A percentile compares a stretch with the other conserved stretches of the same genome.
Conservation (phyloP, 2,329 filamentous ascomycete species). For the Emericellopsis cladophorae region DNA sequence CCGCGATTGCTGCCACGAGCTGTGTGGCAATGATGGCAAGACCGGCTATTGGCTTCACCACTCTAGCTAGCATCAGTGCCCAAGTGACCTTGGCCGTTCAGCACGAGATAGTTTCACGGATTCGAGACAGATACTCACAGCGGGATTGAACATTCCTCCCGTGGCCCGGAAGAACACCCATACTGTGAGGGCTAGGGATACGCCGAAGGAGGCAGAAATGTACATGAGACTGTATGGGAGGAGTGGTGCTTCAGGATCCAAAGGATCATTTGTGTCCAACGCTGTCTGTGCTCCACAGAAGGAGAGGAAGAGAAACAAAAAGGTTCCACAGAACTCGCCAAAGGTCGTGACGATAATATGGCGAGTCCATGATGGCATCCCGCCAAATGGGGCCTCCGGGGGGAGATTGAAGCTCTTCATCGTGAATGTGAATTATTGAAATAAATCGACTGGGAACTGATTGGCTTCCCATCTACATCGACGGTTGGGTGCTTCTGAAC, state of each 20-base stretch:
- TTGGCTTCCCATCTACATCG: too few relatives aligned
- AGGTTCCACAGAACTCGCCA: conserved; percentile 39
- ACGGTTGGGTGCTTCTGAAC: too few relatives aligned
- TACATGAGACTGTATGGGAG: conserved; percentile 28
- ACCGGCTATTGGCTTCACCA: conserved; percentile 38
- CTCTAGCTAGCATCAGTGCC: conserved; percentile 45
- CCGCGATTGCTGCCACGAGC: conserved; percentile 39
- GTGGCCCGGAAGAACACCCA: conserved; percentile 45
- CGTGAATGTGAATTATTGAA: too few relatives aligned
- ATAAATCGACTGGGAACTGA: too few relatives aligned
- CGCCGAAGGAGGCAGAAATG: conserved; percentile 35
- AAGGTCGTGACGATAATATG: conserved; percentile 21
- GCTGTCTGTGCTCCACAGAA: conserved; percentile 26
- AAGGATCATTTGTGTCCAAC: conserved; percentile 15
- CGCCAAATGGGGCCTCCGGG: too few relatives aligned
- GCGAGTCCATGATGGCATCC: neutral
- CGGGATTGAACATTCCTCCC: conserved; percentile 38
- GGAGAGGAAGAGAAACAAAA: conserved; percentile 35
- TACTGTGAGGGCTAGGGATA: conserved; percentile 37
- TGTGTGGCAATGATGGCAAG: conserved; percentile 39
- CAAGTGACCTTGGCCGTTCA: conserved; percentile 32
- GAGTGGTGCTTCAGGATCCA: conserved; percentile 12
- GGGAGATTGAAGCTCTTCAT: too few relatives aligned
- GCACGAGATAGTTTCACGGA: neutral
- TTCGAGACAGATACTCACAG: conserved; percentile 19